Conservation (phyloP, 129 eudicot species). For the Flaveria robusta region DNA sequence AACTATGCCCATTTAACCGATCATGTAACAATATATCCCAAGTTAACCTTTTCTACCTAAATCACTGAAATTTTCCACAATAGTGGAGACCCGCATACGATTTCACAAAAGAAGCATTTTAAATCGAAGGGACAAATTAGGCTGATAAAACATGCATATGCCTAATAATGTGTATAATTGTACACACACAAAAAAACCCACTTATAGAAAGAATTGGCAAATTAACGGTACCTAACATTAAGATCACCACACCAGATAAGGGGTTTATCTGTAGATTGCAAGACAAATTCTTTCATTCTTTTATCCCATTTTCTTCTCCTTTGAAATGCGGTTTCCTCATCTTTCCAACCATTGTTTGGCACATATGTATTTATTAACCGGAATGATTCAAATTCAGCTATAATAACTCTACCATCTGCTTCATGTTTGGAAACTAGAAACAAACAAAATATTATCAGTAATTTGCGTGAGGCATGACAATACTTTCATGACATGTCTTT, state of each 20-base stretch:
- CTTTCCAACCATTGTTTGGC: slow-evolving; percentile 99
- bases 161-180: background rate
- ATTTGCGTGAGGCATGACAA: background rate
- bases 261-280: slow-evolving; percentile 76
- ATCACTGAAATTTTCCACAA: background rate
- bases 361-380: slow-evolving; percentile 83
- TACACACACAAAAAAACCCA: background rate
- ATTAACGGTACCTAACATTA: slow-evolving; percentile 61
- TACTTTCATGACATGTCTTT: slow-evolving; percentile 10
- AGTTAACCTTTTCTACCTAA: background rate
- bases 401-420: slow-evolving; percentile 85
- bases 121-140: background rate
- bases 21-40: background rate
- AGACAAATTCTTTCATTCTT: slow-evolving; percentile 72
- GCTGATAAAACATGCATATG: slow-evolving; percentile 3
- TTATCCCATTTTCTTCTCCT: slow-evolving; percentile 99
- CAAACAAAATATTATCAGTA: slow-evolving; percentile 14
- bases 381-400: slow-evolving; percentile 92
- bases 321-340: slow-evolving; percentile 81
- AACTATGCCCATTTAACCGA: background rate
- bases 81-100: background rate
- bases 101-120: background rate
- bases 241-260: slow-evolving; percentile 99
- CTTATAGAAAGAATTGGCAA: background rate
- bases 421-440: slow-evolving; percentile 81